Evolutionary conservation across 441 rosid species (phyloP).

Genomic region (Metrosideros polymorpha): DNA sequence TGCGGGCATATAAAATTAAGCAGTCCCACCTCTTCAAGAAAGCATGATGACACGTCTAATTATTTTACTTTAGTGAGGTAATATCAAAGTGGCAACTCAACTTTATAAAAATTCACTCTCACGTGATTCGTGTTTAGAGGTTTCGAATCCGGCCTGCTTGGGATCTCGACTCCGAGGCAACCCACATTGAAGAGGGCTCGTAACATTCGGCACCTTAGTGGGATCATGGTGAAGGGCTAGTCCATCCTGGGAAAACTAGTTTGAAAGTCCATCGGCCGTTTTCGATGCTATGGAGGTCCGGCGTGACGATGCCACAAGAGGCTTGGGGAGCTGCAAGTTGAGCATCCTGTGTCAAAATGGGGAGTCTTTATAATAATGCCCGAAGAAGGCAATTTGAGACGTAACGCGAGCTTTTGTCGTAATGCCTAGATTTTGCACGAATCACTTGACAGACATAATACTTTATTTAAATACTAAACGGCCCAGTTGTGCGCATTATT

Average conservation of each 20-base stretch:
- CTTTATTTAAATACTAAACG: too few relatives aligned
- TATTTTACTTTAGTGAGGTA: not conserved
- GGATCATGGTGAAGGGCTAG: not conserved
- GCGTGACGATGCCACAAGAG: too few relatives aligned
- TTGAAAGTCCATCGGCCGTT: not conserved
- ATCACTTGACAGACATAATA: fast-evolving
- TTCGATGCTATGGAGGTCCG: not conserved
- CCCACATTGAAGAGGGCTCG: not conserved
- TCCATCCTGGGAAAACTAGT: fast-evolving
- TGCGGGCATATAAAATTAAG: not conserved
- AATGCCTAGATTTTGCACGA: not conserved
- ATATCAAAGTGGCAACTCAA: not conserved
- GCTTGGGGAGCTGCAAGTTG: not conserved
- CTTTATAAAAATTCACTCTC: not conserved
- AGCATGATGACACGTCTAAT: not conserved
- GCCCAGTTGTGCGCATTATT: not conserved
- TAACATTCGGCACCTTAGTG: fast-evolving
- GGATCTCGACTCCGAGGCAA: not conserved
- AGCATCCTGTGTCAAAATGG: not conserved
- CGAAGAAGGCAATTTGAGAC: not conserved
- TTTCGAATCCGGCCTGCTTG: not conserved
- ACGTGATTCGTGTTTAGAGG: not conserved
- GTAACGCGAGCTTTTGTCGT: fast-evolving
- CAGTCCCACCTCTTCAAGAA: not conserved
- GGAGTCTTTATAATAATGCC: fast-evolving